phyloP scores from a whole-genome alignment of 352 stramenopile genomes.

The Blastocystis sp. region DNA sequence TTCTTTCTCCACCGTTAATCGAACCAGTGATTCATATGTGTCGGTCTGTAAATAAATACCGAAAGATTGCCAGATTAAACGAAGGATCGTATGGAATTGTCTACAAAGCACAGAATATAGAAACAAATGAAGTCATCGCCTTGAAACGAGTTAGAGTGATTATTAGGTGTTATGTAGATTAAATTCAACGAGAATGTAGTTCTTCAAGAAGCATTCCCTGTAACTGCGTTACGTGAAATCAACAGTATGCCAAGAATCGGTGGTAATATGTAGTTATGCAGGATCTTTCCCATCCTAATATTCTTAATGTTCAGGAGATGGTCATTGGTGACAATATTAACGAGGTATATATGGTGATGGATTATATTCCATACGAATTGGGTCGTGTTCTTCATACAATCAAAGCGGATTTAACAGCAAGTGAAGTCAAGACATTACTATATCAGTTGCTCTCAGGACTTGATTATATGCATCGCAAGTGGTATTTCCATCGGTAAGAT shows the following conservation, averaged over 20 bases:
- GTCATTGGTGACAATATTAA: constrained; percentile 76
- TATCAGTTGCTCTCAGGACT: constrained; percentile 71
- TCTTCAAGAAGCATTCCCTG: constrained; percentile 73
- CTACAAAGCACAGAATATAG: constrained; percentile 85
- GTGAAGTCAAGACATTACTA: constrained; percentile 76
- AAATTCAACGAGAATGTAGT: constrained; percentile 59
- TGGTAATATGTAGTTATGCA: constrained; percentile 67
- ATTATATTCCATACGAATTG: constrained; percentile 78
- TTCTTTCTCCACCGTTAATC: background rate
- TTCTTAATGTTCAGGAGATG: constrained; percentile 78
- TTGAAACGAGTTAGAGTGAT: constrained; percentile 73
- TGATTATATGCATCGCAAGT: constrained; percentile 73
- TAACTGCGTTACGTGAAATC: constrained; percentile 76
- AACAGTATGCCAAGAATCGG: constrained; percentile 66
- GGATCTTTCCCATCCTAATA: constrained; percentile 76
- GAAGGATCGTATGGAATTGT: constrained; percentile 91
- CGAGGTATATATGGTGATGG: constrained; percentile 83
- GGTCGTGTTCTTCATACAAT: constrained; percentile 4
- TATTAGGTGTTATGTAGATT: background rate
- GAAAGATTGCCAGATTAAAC: constrained; percentile 80
- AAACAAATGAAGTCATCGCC: constrained; percentile 81
- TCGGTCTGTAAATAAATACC: constrained; percentile 68
- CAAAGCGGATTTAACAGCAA: constrained; percentile 64
- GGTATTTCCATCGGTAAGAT: constrained; percentile 69
- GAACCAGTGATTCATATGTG: background rate